phyloP scores from a whole-genome alignment of 2,329 filamentous ascomycete genomes.

The Exophiala viscosa region DNA sequence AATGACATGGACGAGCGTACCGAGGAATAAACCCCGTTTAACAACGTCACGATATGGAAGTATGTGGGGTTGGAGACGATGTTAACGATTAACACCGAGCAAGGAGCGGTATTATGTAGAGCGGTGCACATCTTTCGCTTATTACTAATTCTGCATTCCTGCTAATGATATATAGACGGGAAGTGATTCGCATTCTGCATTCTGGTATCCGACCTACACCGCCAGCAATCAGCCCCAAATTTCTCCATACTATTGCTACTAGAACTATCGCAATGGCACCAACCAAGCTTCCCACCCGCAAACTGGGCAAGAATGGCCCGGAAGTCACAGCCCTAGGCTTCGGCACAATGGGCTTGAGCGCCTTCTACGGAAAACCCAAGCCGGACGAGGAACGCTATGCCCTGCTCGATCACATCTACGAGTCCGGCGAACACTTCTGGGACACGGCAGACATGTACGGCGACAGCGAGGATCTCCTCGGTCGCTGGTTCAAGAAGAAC shows the following conservation, averaged over 20 bases:
- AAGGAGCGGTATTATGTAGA: too few species aligned
- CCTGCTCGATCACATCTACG: constrained; percentile 36
- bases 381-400: constrained; percentile 49
- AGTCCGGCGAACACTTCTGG: constrained; percentile 33
- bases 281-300: constrained; percentile 25
- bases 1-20: too few species aligned
- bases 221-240: background rate
- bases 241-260: too few species aligned
- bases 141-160: too few species aligned
- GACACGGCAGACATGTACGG: constrained; percentile 35
- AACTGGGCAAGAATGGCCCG: constrained; percentile 33
- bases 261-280: constrained; percentile 10
- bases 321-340: constrained; percentile 31
- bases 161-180: too few species aligned
- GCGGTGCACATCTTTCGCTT: too few species aligned
- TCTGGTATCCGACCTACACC: background rate
- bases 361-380: constrained; percentile 46
- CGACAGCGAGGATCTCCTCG: constrained; percentile 34
- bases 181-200: too few species aligned
- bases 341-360: constrained; percentile 30
- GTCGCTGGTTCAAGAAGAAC: constrained; percentile 30
- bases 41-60: too few species aligned
- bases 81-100: too few species aligned
- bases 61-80: too few species aligned
- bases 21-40: too few species aligned